Evolutionary conservation across 164 flowering plant species (phyloP).

Genomic region (Hamamelis virginiana): DNA sequence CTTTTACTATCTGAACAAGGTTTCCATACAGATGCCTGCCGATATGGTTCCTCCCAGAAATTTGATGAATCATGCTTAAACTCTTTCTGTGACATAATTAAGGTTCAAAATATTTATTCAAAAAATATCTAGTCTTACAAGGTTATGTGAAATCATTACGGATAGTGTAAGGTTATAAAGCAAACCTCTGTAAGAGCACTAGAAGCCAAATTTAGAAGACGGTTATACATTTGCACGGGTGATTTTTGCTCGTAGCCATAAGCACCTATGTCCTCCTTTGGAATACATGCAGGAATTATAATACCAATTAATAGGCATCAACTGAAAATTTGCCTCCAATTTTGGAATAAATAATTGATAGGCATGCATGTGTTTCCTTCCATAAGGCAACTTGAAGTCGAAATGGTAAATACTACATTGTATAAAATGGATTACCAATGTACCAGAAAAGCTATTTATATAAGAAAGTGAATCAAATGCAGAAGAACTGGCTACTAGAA

Average conservation of each 20-base stretch:
- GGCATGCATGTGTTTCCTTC: neutral
- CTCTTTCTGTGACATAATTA: slow-evolving; percentile 45
- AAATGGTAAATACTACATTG: no score
- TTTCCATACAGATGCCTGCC: slow-evolving; percentile 64
- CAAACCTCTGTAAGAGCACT: slow-evolving; percentile 62
- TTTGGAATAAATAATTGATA: neutral
- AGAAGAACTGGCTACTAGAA: no score
- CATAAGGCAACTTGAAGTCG: no score
- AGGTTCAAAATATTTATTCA: neutral
- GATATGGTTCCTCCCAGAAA: slow-evolving; percentile 66
- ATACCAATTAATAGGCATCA: neutral
- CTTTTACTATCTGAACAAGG: slow-evolving; percentile 65
- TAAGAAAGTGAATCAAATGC: no score
- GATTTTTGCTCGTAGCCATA: slow-evolving; percentile 20
- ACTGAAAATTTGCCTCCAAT: neutral
- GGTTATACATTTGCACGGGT: slow-evolving; percentile 56
- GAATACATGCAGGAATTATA: slow-evolving; percentile 9
- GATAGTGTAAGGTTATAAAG: neutral
- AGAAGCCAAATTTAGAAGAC: slow-evolving; percentile 71
- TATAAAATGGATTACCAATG: no score
- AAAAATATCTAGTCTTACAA: neutral
- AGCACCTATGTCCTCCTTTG: slow-evolving; percentile 28
- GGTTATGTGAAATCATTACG: neutral
- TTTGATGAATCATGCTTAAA: slow-evolving; percentile 34
- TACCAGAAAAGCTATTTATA: no score